Conservation (phyloP, 208 protist genomes). For the Wallacemonas collosoma region DNA sequence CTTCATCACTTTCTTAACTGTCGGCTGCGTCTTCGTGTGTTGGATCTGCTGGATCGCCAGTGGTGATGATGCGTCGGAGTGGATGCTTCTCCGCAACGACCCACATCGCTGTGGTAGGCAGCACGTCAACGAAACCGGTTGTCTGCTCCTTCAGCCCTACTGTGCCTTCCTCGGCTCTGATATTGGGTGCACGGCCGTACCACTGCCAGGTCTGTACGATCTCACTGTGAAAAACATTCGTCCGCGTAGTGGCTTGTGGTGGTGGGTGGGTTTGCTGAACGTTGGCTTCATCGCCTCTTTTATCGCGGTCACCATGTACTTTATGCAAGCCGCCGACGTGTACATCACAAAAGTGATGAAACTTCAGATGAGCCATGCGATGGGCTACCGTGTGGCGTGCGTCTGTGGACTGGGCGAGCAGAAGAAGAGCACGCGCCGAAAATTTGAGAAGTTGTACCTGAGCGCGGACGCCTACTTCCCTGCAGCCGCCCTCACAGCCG, state of each 20-base stretch:
- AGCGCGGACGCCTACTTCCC: slow-evolving; percentile 56
- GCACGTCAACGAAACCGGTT: slow-evolving; percentile 52
- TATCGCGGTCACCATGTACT: slow-evolving; percentile 45
- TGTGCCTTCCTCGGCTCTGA: slow-evolving; percentile 46
- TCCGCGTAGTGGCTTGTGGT: slow-evolving; percentile 59
- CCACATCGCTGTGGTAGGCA: slow-evolving; percentile 46
- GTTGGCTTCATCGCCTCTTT: slow-evolving; percentile 60
- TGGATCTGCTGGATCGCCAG: slow-evolving; percentile 72
- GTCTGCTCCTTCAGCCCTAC: slow-evolving; percentile 50
- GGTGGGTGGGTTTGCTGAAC: slow-evolving; percentile 65
- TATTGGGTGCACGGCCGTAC: slow-evolving; percentile 51
- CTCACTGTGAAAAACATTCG: slow-evolving; percentile 75
- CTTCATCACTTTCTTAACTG: slow-evolving; percentile 61
- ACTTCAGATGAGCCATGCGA: slow-evolving; percentile 57
- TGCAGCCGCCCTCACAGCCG: neutral
- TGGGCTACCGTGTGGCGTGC: slow-evolving; percentile 81
- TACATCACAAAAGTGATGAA: slow-evolving; percentile 67
- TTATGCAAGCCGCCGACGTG: slow-evolving; percentile 39
- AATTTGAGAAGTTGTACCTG: slow-evolving; percentile 49
- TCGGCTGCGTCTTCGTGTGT: slow-evolving; percentile 58
- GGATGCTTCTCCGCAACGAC: slow-evolving; percentile 45
- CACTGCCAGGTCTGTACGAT: slow-evolving; percentile 77
- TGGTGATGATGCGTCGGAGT: slow-evolving; percentile 46
- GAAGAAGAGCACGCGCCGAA: slow-evolving; percentile 30
- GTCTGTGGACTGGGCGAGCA: slow-evolving; percentile 57